A percentile compares a stretch with the other conserved stretches of the same genome.
phyloP scores from a whole-genome alignment of 2,329 filamentous ascomycete species.

The Drechslerella stenobrocha region DNA sequence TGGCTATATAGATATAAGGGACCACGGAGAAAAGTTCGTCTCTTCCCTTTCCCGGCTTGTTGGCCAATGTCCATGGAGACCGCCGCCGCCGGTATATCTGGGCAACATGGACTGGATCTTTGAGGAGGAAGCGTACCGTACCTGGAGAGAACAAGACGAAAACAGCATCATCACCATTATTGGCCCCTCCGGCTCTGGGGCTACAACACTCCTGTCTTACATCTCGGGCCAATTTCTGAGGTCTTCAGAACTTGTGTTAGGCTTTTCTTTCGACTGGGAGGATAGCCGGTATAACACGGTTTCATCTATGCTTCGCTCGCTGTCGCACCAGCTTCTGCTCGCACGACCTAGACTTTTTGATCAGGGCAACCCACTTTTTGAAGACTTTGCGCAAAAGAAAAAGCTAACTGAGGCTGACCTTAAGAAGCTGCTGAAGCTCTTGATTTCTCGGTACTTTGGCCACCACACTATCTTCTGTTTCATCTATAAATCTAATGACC shows the following conservation, averaged over 20 bases:
- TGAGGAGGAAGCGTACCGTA: not conserved
- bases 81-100: not conserved
- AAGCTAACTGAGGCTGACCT: not conserved
- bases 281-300: not conserved
- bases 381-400: not conserved
- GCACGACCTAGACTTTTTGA: not conserved
- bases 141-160: not conserved
- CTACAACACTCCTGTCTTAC: not conserved
- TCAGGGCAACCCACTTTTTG: not conserved
- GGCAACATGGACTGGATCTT: conserved; percentile 4
- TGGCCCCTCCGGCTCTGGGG: not conserved
- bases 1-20: not conserved
- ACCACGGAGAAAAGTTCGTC: not conserved
- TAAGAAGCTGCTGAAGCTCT: not conserved
- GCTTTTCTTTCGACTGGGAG: conserved; percentile 2
- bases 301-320: not conserved
- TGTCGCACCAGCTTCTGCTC: not conserved
- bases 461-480: not conserved
- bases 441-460: not conserved
- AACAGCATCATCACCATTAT: conserved; percentile 1
- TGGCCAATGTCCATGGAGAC: conserved; percentile 1
- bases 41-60: not conserved
- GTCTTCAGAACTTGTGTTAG: not conserved
- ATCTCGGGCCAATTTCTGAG: not conserved
- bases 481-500: not conserved